Percentiles rank a stretch among this genome's conserved stretches.
Conservation (phyloP, 306 rosid genomes). For the Quercus berberidifolia region DNA sequence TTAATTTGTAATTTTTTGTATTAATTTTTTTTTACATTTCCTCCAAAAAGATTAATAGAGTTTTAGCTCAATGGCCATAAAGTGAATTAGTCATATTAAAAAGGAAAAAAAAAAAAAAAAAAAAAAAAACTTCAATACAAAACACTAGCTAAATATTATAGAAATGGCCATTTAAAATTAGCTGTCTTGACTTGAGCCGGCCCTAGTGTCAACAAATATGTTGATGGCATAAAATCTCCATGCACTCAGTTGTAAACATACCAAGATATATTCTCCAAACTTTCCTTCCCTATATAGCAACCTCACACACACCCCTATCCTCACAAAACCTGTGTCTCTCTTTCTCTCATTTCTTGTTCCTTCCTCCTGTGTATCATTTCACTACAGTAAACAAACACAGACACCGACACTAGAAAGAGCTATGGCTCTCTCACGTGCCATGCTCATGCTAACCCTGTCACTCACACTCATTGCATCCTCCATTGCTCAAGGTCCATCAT, state of each 20-base stretch:
- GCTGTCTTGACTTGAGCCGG: too few species aligned
- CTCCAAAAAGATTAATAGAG: too few species aligned
- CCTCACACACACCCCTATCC: slow-evolving; percentile 24
- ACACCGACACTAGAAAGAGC: not conserved
- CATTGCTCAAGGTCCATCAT: slow-evolving; percentile 43
- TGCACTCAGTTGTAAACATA: not conserved
- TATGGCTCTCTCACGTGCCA: slow-evolving; percentile 54
- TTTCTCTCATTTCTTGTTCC: not conserved
- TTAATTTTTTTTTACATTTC: too few species aligned
- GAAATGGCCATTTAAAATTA: too few species aligned
- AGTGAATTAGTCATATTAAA: too few species aligned
- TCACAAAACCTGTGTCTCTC: slow-evolving; percentile 11
- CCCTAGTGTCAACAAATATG: slow-evolving; percentile 20
- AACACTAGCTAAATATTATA: too few species aligned
- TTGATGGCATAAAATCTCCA: slow-evolving; percentile 18
- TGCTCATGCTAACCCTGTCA: slow-evolving; percentile 34
- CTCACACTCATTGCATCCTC: slow-evolving; percentile 41
- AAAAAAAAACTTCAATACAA: too few species aligned
- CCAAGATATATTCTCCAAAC: not conserved
- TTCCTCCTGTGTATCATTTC: not conserved
- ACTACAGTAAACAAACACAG: too few species aligned
- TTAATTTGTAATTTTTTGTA: too few species aligned
- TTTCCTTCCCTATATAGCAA: slow-evolving; percentile 29
- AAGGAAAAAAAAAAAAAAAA: too few species aligned
- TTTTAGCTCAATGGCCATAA: too few species aligned